Conservation (phyloP, 768 basidiomycete species). For the Podaxis mareebaensis region DNA sequence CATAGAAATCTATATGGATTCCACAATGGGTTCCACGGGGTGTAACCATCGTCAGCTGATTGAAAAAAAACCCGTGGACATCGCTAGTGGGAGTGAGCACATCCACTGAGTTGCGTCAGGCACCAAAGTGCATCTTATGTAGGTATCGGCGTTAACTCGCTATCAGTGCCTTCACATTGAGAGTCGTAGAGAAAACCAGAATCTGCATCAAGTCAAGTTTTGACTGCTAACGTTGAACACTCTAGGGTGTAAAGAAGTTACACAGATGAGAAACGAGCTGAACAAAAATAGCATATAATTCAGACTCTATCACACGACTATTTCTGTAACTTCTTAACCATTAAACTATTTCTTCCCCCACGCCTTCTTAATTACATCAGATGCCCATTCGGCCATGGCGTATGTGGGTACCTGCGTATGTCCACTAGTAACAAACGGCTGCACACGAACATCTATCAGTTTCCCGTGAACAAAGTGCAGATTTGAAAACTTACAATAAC, state of each 20-base stretch:
- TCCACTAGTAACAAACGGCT: constrained; percentile 11
- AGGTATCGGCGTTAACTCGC: background rate
- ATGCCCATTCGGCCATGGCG: constrained; percentile 10
- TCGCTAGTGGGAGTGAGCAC: too few species aligned
- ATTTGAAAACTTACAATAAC: constrained; percentile 25
- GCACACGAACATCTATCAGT: background rate
- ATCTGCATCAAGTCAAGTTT: background rate
- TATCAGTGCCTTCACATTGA: background rate
- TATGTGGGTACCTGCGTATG: constrained; percentile 8
- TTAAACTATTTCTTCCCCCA: background rate
- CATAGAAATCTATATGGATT: too few species aligned
- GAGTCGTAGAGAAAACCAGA: background rate
- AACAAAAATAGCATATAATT: background rate
- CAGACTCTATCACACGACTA: background rate
- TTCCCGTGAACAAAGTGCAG: background rate
- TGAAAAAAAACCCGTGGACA: too few species aligned
- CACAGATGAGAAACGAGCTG: background rate
- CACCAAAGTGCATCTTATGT: too few species aligned
- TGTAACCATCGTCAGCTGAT: too few species aligned
- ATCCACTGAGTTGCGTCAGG: too few species aligned
- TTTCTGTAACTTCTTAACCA: background rate
- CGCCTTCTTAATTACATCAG: constrained; percentile 7
- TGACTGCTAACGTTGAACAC: background rate
- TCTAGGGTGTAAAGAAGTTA: background rate
- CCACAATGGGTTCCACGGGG: too few species aligned